Evolutionary conservation across 2,329 filamentous ascomycete species (phyloP).

Genomic region (Ophiosphaerella herpotricha): DNA sequence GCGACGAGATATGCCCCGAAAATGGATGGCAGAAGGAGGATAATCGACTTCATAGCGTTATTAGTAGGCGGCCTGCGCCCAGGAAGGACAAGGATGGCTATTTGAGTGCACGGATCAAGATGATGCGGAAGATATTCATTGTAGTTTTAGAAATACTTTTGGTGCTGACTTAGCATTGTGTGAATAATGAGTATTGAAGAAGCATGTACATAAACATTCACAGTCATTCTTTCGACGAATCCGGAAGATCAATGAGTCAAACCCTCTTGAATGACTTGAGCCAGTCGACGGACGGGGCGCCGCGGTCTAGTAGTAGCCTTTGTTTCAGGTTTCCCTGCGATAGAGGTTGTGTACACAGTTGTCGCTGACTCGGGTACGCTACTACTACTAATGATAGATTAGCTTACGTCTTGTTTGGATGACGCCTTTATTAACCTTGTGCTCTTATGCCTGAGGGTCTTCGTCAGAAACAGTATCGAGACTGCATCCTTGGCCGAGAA

Average conservation of each 20-base stretch:
- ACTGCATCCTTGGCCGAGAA: neutral
- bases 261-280: neutral
- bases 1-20: neutral
- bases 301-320: constrained; percentile 13
- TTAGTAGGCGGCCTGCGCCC: neutral
- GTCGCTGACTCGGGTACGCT: constrained; percentile 20
- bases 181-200: neutral
- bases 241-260: neutral
- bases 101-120: neutral
- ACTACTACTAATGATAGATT: neutral
- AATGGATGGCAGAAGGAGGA: neutral
- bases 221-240: neutral
- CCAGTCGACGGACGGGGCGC: neutral
- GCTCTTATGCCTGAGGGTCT: constrained; percentile 24
- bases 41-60: neutral
- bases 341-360: constrained; percentile 20
- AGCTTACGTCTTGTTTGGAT: constrained; percentile 1
- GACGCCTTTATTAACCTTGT: constrained; percentile 5
- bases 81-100: neutral
- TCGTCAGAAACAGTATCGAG: constrained; percentile 30
- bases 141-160: neutral
- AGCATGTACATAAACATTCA: neutral
- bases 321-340: constrained; percentile 10
- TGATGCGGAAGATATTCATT: neutral
- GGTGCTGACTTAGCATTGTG: neutral